Evolutionary conservation across 495 filamentous ascomycete genomes (phyloP), one percentile per base, ranked within the genome.

Genomic region (Penicillium nucicola): DNA sequence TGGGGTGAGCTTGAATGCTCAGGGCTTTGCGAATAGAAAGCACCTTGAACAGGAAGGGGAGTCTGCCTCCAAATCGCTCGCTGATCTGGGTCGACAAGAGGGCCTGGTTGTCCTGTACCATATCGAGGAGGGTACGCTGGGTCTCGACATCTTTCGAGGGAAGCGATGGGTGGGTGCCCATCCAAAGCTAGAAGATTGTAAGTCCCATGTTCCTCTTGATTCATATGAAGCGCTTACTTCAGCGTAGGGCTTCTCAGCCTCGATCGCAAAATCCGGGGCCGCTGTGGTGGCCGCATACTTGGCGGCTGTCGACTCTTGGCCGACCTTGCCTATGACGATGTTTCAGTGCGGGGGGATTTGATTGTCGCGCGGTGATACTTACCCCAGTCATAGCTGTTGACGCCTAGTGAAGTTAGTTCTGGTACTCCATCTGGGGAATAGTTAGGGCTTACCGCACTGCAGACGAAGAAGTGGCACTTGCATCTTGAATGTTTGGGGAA

Each of bases 361-460:
- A 42, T 40, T 45, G 55, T 36, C 17, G 42, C 50, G 38, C 22
- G 47, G 42, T 28, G 13, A 2, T 38, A 39, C 77, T 50, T 69
- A 82, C 93, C 93, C 93, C 93, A 98, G 70, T 97, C 93, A 68
- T 98, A 98, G 69, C 92, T 96, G 66, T 98, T 98, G 57, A 92
- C 89, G 58, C 86, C 86, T 89, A 33, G 11, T 13, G 33, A 15
- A 1, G 18, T 62, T 42, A 61, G 54, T 9, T 5, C 17, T 18
- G 13, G 9, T n/a, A 19, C 13, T 13, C 37, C 11, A 18, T 15
- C 25, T 11, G 7, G 10, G 36, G 23, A 35, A 6, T n/a, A 15
- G 60, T 52, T 33, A 17, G 18, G 10, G 46, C 77, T 62, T 75
- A 89, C 92, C 92, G 75, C 93, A 97, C 71, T 95, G 90, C 58